phyloP scores from a whole-genome alignment of 495 filamentous ascomycete species.

The Penicillium pulvis region DNA sequence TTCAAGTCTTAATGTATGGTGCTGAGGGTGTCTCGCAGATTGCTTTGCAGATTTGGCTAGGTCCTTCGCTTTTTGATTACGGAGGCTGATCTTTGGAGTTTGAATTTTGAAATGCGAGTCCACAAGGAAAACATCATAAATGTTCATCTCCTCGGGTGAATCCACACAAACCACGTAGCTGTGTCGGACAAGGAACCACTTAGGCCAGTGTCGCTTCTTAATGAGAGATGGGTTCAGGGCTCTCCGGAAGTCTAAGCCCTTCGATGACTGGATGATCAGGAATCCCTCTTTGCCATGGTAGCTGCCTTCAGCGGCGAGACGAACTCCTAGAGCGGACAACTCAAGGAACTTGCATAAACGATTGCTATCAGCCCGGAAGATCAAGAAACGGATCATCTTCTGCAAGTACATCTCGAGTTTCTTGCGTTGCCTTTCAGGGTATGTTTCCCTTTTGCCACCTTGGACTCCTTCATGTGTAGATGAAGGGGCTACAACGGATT shows the following conservation, averaged over 20 bases:
- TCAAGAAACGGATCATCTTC: constrained; percentile 89
- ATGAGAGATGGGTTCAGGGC: constrained; percentile 74
- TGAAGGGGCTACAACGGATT: constrained; percentile 41
- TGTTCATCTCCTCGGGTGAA: constrained; percentile 97
- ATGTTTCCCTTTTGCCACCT: constrained; percentile 53
- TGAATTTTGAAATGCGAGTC: constrained; percentile 81
- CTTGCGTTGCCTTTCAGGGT: constrained; percentile 72
- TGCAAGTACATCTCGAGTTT: constrained; percentile 92
- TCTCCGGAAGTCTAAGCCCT: constrained; percentile 86
- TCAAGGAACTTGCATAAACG: constrained; percentile 95
- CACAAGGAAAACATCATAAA: constrained; percentile 96
- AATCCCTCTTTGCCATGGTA: constrained; percentile 98
- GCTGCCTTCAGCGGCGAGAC: constrained; percentile 90
- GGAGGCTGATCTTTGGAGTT: constrained; percentile 60
- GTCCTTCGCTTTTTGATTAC: constrained; percentile 67
- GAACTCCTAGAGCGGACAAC: constrained; percentile 90
- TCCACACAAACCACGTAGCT: constrained; percentile 98
- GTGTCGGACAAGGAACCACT: constrained; percentile 98
- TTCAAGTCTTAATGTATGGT: constrained; percentile 79
- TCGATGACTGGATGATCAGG: constrained; percentile 84
- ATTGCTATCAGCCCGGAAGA: constrained; percentile 95
- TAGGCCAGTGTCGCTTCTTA: constrained; percentile 79
- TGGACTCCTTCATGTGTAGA: constrained; percentile 45
- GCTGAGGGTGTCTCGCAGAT: constrained; percentile 68
- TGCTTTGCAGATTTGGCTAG: constrained; percentile 61